A percentile compares a stretch with the other conserved stretches of the same genome.
phyloP scores from a whole-genome alignment of 2,329 filamentous ascomycete species.

The Xylariaceae sp. region DNA sequence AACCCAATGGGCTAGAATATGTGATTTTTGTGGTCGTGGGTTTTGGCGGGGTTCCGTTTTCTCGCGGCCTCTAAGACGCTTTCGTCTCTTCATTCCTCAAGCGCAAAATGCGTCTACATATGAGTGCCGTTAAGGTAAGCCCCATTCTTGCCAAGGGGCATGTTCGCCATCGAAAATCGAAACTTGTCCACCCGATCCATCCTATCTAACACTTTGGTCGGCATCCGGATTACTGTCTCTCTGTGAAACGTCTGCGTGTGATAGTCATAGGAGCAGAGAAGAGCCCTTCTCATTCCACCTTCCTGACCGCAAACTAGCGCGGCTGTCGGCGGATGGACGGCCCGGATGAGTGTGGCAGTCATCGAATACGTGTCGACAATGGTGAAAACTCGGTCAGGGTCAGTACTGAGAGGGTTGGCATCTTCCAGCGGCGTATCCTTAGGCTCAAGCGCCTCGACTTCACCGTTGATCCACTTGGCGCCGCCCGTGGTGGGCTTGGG shows the following conservation, averaged over 20 bases:
- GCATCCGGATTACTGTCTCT: conserved; percentile 15
- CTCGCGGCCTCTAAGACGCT: too few relatives aligned
- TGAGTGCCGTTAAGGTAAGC: too few relatives aligned
- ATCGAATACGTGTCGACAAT: conserved; percentile 18
- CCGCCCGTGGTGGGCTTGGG: not conserved
- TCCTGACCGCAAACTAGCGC: conserved; percentile 10
- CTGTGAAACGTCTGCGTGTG: conserved; percentile 7
- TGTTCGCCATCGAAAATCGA: conserved; percentile 10
- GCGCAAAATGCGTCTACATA: not conserved
- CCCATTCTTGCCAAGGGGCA: not conserved
- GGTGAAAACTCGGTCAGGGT: conserved; percentile 2
- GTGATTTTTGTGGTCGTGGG: too few relatives aligned
- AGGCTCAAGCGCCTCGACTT: conserved; percentile 2
- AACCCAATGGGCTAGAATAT: too few relatives aligned
- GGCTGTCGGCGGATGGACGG: conserved; percentile 12
- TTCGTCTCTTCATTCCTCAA: not conserved
- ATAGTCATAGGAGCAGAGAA: conserved; percentile 22
- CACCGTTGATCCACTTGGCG: not conserved
- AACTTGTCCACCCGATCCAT: conserved; percentile 14
- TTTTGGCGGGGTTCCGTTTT: too few relatives aligned
- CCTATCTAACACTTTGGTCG: conserved; percentile 10
- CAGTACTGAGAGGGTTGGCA: not conserved
- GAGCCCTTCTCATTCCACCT: conserved; percentile 17
- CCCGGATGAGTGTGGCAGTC: conserved; percentile 9
- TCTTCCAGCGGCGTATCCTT: not conserved